Conservation (phyloP, 2,329 filamentous ascomycete species). For the Knoxdaviesia capensis region DNA sequence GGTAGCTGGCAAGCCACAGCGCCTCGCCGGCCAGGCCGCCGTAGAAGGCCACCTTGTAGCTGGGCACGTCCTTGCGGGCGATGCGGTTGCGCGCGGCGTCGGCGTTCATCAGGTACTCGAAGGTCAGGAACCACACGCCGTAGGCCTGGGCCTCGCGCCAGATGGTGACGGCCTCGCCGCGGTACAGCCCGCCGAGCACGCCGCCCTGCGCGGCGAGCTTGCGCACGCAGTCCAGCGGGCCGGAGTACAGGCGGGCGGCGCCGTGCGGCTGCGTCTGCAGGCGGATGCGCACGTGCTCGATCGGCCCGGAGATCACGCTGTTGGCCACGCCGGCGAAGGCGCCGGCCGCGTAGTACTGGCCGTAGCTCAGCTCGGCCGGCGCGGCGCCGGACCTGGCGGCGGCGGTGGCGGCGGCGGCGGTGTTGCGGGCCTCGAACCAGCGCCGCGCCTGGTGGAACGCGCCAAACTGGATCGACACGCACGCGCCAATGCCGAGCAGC, state of each 20-base stretch:
- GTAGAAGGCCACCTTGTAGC: constrained; percentile 75
- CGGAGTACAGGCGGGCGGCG: constrained; percentile 53
- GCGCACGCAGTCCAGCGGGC: constrained; percentile 76
- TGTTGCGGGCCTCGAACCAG: constrained; percentile 60
- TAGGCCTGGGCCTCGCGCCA: constrained; percentile 86
- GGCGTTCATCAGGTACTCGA: constrained; percentile 89
- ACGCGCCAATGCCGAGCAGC: constrained; percentile 86
- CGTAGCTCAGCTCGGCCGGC: constrained; percentile 43
- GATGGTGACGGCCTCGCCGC: constrained; percentile 70
- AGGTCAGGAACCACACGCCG: constrained; percentile 84
- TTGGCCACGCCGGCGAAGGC: constrained; percentile 89
- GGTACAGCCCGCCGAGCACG: constrained; percentile 57
- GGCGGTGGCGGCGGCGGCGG: constrained; percentile 28
- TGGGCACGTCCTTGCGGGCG: constrained; percentile 57
- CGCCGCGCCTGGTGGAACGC: constrained; percentile 87
- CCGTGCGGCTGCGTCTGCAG: constrained; percentile 94
- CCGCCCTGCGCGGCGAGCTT: constrained; percentile 55
- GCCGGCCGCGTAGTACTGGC: constrained; percentile 76
- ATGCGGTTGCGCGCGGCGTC: constrained; percentile 64
- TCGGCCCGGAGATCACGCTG: constrained; percentile 69
- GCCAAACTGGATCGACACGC: constrained; percentile 95
- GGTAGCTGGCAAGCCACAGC: constrained; percentile 84
- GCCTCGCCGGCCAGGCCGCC: constrained; percentile 86
- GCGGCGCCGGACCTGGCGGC: constrained; percentile 23
- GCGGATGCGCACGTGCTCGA: constrained; percentile 92